Percentiles rank a stretch among this genome's conserved stretches.
These are phyloP conservation scores for Tephrocybe sp. DNA, from an alignment of 768 basidiomycete species.

Conservation along the genomic window DNA sequence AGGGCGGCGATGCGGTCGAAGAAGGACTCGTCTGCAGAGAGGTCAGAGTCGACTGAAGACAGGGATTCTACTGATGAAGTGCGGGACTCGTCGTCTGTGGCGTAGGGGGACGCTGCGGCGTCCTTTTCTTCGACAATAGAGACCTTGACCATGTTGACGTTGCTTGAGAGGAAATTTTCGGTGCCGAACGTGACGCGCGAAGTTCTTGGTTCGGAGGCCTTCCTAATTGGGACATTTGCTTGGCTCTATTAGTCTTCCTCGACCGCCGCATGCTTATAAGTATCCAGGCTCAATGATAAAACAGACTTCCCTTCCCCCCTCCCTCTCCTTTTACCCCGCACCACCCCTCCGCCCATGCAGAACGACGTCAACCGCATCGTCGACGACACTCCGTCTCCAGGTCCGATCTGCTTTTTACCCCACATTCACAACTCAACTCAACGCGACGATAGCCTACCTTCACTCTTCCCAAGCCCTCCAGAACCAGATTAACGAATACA, in stretches of 20 bases:
- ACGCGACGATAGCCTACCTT: constrained; percentile 45
- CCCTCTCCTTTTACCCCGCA: constrained; percentile 16
- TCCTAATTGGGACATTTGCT: constrained; percentile 22
- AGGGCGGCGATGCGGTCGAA: constrained; percentile 87
- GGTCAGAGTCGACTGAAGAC: constrained; percentile 74
- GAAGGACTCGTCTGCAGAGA: constrained; percentile 74
- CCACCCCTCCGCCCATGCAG: constrained; percentile 30
- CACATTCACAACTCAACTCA: constrained; percentile 8
- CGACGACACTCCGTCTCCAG: constrained; percentile 24
- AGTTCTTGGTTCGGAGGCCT: constrained; percentile 9
- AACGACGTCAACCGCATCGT: constrained; percentile 27
- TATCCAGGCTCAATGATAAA: constrained; percentile 25
- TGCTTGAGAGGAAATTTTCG: constrained; percentile 22
- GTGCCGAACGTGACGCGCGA: constrained; percentile 21
- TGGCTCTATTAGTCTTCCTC: constrained; percentile 27
- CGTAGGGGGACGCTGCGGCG: constrained; percentile 65
- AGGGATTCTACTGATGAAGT: constrained; percentile 72
- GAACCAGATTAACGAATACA: constrained; percentile 79
- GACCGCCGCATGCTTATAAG: constrained; percentile 36
- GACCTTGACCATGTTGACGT: constrained; percentile 82
- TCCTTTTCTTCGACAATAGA: constrained; percentile 87
- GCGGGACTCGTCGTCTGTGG: constrained; percentile 70
- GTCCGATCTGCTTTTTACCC: constrained; percentile 23
- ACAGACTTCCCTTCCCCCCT: constrained; percentile 20
- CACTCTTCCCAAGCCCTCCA: constrained; percentile 68